phyloP scores from a whole-genome alignment of 78 protist species.

The Fonticula alba region DNA sequence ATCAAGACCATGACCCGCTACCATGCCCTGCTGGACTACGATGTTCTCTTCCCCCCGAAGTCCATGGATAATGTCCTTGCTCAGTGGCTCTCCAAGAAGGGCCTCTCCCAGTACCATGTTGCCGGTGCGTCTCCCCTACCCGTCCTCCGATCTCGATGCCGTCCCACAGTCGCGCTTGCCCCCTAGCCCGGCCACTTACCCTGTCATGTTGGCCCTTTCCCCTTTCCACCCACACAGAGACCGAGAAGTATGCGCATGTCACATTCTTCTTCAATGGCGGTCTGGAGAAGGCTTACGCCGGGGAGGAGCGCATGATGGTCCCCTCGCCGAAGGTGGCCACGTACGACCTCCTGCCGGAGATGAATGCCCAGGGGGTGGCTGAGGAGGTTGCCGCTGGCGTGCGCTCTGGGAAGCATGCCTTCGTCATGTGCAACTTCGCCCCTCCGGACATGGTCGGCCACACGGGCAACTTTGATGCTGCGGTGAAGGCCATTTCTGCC shows the following conservation, averaged over 20 bases:
- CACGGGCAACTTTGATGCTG: conserved; percentile 5
- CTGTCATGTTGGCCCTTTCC: no score
- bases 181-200: not conserved
- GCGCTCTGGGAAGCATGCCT: not conserved
- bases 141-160: no score
- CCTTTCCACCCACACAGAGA: conserved; percentile 11
- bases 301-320: conserved; percentile 11
- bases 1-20: conserved; percentile 4
- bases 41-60: not conserved
- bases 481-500: conserved; percentile 2
- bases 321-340: conserved; percentile 17
- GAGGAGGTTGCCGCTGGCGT: not conserved
- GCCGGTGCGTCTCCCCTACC: not conserved
- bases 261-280: conserved; percentile 31
- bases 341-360: conserved; percentile 13
- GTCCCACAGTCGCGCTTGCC: no score
- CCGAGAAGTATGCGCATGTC: conserved; percentile 28
- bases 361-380: conserved; percentile 1
- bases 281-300: not conserved
- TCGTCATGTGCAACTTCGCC: conserved; percentile 22
- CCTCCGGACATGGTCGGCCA: conserved; percentile 26
- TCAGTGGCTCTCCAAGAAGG: conserved; percentile 2
- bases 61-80: conserved; percentile 3
- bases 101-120: conserved; percentile 10
- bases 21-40: not conserved